Conservation (phyloP, 2,329 filamentous ascomycete genomes). For the Tolypocladium guangdongense region DNA sequence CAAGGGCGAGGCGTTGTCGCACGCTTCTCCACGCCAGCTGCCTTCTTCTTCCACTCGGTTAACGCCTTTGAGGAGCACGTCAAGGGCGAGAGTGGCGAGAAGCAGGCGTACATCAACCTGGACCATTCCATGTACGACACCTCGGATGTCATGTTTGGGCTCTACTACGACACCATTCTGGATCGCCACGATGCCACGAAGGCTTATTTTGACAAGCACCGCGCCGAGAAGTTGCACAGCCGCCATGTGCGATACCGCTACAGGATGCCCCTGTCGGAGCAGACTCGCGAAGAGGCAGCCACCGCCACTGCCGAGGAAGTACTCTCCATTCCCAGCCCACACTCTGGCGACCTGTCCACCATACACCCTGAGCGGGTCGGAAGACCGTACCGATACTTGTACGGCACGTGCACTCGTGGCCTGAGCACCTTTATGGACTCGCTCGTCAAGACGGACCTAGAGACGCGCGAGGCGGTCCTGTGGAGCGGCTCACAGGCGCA, state of each 20-base stretch:
- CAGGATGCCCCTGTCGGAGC: slow-evolving; percentile 15
- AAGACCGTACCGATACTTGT: slow-evolving; percentile 48
- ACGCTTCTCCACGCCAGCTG: slow-evolving; percentile 54
- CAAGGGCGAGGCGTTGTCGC: slow-evolving; percentile 54
- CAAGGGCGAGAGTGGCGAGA: slow-evolving; percentile 20
- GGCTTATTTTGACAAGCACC: slow-evolving; percentile 30
- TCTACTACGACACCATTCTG: slow-evolving; percentile 61
- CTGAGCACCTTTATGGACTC: slow-evolving; percentile 50
- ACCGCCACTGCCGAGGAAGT: slow-evolving; percentile 19
- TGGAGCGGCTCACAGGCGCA: slow-evolving; percentile 50
- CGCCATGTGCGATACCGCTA: slow-evolving; percentile 34
- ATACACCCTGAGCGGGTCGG: slow-evolving; percentile 49
- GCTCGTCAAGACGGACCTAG: slow-evolving; percentile 54
- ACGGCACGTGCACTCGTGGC: slow-evolving; percentile 44
- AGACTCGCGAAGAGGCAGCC: slow-evolving; percentile 5
- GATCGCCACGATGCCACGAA: slow-evolving; percentile 35
- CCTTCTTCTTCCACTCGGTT: slow-evolving; percentile 71
- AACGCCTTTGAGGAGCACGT: slow-evolving; percentile 60
- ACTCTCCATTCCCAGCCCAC: slow-evolving; percentile 38
- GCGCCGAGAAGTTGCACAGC: slow-evolving; percentile 22
- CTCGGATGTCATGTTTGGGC: slow-evolving; percentile 50
- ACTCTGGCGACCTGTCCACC: slow-evolving; percentile 52
- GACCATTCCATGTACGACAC: slow-evolving; percentile 57
- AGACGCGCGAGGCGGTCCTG: slow-evolving; percentile 36
- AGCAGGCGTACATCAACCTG: slow-evolving; percentile 42